Evolutionary conservation across 129 eudicot species (phyloP).

Genomic region (Rutidosis leptorrhynchoides): DNA sequence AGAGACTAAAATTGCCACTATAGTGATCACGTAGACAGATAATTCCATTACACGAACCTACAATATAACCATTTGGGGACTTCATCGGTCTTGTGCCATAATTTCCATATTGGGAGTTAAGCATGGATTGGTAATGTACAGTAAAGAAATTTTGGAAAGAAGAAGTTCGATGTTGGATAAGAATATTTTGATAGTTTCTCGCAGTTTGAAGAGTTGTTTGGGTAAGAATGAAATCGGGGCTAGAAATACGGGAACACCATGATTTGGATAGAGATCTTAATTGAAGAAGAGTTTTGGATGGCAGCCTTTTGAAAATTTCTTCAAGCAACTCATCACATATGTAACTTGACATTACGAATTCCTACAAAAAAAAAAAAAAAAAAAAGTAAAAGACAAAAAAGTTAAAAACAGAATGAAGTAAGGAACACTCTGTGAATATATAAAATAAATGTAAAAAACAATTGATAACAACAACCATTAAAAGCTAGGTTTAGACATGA

Average conservation of each 20-base stretch:
- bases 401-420: too few species aligned
- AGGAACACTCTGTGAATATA: too few species aligned
- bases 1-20: background rate
- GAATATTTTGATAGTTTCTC: too few species aligned
- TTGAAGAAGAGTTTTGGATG: conserved; percentile 32
- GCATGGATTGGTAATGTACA: background rate
- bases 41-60: conserved; percentile 17
- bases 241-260: background rate
- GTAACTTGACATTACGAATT: conserved; percentile 25
- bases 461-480: too few species aligned
- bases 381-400: too few species aligned
- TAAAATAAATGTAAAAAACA: too few species aligned
- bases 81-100: background rate
- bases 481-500: too few species aligned
- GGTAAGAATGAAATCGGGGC: conserved; percentile 24
- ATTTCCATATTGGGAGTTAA: background rate
- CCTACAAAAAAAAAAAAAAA: background rate
- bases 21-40: background rate
- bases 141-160: background rate
- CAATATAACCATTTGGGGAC: background rate
- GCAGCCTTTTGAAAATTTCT: conserved; percentile 32
- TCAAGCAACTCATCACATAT: conserved; percentile 24
- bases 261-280: conserved; percentile 37
- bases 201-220: conserved; percentile 19
- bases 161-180: too few species aligned